Evolutionary conservation across 2,329 filamentous ascomycete species (phyloP).

Genomic region (Aspergillus sp.): DNA sequence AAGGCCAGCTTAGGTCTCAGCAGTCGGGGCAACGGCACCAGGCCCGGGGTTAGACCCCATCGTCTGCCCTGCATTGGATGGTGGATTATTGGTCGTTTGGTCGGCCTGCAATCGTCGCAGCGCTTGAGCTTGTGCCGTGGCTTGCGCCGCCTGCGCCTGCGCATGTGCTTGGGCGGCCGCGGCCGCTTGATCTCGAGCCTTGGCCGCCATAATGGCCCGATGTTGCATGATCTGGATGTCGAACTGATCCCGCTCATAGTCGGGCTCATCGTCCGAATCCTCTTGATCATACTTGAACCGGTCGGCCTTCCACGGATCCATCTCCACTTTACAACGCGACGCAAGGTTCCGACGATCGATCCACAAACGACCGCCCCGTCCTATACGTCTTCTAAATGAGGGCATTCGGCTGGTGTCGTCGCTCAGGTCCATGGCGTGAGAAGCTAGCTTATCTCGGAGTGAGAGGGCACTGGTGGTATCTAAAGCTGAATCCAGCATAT

Average conservation of each 20-base stretch:
- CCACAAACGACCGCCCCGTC: conserved; percentile 79
- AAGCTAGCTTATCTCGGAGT: conserved; percentile 38
- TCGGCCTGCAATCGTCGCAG: conserved; percentile 38
- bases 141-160: conserved; percentile 42
- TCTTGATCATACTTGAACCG: conserved; percentile 87
- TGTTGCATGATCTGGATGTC: conserved; percentile 58
- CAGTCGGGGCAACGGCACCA: conserved; percentile 25
- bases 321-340: conserved; percentile 48
- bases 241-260: conserved; percentile 73
- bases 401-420: conserved; percentile 51
- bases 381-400: conserved; percentile 79
- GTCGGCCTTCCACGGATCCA: conserved; percentile 56
- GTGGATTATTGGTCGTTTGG: conserved; percentile 27
- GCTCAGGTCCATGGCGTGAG: conserved; percentile 43
- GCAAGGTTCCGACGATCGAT: conserved; percentile 78
- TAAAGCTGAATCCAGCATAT: conserved; percentile 37
- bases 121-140: conserved; percentile 37
- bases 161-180: conserved; percentile 44
- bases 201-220: conserved; percentile 50
- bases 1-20: conserved; percentile 30
- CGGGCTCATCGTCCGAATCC: conserved; percentile 72
- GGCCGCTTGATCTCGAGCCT: conserved; percentile 42
- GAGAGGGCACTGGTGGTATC: conserved; percentile 33
- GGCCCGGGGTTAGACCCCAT: conserved; percentile 32
- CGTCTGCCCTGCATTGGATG: conserved; percentile 19